These are phyloP conservation scores for Alternaria panax DNA, from an alignment of 2,329 filamentous ascomycete genomes.

Conservation along the genomic window DNA sequence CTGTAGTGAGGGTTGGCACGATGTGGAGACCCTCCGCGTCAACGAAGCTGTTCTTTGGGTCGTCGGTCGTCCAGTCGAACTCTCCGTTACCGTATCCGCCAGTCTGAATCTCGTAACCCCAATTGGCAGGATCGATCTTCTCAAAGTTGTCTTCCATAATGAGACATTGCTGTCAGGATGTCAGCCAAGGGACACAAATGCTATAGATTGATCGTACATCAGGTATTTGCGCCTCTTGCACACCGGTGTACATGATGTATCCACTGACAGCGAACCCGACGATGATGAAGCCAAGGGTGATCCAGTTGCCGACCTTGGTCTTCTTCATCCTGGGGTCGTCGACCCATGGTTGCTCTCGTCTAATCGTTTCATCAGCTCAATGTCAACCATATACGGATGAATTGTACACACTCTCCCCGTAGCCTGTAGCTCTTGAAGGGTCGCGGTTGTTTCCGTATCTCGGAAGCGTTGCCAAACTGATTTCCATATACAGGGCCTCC, in stretches of 20 bases:
- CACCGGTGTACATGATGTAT: constrained; percentile 32
- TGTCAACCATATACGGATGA: not conserved
- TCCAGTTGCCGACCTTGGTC: constrained; percentile 33
- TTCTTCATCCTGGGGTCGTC: constrained; percentile 30
- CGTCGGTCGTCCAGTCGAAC: constrained; percentile 76
- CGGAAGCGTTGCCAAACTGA: constrained; percentile 5
- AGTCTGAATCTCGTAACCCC: constrained; percentile 72
- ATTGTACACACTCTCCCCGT: constrained; percentile 28
- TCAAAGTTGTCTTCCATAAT: constrained; percentile 65
- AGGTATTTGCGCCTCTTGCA: constrained; percentile 21
- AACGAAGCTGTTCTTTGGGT: constrained; percentile 77
- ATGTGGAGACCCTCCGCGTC: constrained; percentile 74
- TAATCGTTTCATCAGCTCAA: constrained; percentile 1
- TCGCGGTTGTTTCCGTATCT: constrained; percentile 24
- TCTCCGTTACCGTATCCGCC: constrained; percentile 74
- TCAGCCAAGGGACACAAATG: not conserved
- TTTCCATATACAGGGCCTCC: constrained; percentile 1
- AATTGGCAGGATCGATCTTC: constrained; percentile 66
- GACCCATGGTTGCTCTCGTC: constrained; percentile 34
- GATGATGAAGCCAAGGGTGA: constrained; percentile 23
- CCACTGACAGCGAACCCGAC: constrained; percentile 22
- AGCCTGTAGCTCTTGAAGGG: constrained; percentile 35
- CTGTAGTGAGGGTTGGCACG: constrained; percentile 74
- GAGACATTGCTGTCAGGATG: constrained; percentile 28
- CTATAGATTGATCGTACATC: constrained; percentile 9